These are phyloP conservation scores for Phoma sp. DNA, from an alignment of 2,329 filamentous ascomycete genomes.

Conservation along the genomic window DNA sequence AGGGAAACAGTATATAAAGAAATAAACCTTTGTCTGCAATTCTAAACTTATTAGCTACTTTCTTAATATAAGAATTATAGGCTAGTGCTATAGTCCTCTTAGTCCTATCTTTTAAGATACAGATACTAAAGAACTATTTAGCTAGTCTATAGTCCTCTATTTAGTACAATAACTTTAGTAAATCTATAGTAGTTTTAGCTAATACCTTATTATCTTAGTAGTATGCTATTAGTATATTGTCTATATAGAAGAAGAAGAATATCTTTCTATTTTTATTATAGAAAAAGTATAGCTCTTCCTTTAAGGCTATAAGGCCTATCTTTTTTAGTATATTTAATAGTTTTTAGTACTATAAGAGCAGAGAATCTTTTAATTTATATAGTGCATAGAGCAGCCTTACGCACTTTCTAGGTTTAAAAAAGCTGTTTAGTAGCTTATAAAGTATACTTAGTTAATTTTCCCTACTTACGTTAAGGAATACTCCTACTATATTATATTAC, in stretches of 20 bases:
- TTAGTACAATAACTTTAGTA: not conserved
- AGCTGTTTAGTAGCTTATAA: too few relatives aligned
- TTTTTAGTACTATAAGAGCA: not conserved
- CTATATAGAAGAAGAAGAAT: not conserved
- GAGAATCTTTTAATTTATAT: not conserved
- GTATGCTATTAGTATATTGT: not conserved
- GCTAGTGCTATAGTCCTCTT: too few relatives aligned
- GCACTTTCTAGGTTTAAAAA: too few relatives aligned
- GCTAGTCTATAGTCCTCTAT: not conserved
- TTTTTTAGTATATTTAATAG: not conserved
- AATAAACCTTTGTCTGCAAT: not conserved
- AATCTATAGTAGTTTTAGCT: not conserved
- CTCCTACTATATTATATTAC: too few relatives aligned
- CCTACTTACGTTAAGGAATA: too few relatives aligned
- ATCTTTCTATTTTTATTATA: not conserved
- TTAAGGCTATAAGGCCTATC: not conserved
- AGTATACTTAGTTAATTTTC: too few relatives aligned
- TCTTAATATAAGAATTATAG: too few relatives aligned
- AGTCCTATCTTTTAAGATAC: too few relatives aligned
- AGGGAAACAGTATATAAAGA: not conserved
- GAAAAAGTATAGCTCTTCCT: not conserved
- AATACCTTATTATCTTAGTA: not conserved
- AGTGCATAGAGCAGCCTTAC: too few relatives aligned
- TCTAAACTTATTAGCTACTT: not conserved
- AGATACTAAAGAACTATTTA: too few relatives aligned